phyloP scores from a whole-genome alignment of 73 alveolate species.

The Paramecium sonneborni region DNA sequence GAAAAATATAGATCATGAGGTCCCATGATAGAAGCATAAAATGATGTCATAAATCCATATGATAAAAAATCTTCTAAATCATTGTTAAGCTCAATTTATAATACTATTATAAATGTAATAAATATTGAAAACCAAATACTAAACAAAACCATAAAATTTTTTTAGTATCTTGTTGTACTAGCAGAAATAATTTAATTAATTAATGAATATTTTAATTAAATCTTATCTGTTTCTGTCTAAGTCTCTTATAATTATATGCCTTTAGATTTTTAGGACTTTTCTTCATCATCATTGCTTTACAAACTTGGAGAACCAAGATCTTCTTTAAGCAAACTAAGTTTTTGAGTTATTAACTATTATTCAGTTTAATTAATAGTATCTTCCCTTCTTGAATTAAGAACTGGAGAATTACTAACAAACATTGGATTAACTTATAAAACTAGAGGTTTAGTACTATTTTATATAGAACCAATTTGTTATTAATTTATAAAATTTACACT shows the following conservation, averaged over 20 bases:
- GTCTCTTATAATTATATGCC: not conserved
- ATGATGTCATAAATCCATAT: not conserved
- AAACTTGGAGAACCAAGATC: not conserved
- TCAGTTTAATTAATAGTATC: not conserved
- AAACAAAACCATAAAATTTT: not conserved
- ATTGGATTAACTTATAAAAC: not conserved
- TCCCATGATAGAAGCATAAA: not conserved
- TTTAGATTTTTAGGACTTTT: not conserved
- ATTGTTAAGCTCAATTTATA: not conserved
- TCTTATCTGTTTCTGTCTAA: not conserved
- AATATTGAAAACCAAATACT: not conserved
- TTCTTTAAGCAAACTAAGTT: not conserved
- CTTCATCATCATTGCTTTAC: not conserved
- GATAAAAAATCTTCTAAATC: not conserved
- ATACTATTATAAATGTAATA: not conserved
- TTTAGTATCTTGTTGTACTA: not conserved
- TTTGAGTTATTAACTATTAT: not conserved
- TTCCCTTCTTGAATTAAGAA: not conserved
- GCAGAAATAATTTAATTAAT: not conserved
- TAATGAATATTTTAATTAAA: not conserved
- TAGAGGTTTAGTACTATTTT: not conserved
- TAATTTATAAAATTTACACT: not conserved
- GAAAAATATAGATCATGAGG: conserved; percentile 27
- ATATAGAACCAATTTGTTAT: not conserved
- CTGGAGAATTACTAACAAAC: not conserved